Evolutionary conservation across 176 grass and related monocot species (phyloP).

Genomic region (Dendrocalamus sinicus): DNA sequence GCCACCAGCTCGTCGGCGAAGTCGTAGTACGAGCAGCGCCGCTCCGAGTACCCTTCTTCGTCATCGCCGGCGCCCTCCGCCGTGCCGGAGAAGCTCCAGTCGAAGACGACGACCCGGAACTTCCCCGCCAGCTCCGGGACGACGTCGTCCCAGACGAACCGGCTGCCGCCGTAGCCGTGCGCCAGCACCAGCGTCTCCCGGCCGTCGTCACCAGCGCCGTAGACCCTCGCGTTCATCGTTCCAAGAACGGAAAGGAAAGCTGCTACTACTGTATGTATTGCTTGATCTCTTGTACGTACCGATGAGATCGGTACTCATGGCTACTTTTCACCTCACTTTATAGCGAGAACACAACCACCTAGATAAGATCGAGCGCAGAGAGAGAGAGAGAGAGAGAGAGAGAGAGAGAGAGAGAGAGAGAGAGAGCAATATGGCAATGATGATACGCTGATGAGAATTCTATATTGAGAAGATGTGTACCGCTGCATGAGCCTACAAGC

Average conservation of each 20-base stretch:
- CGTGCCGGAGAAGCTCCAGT: constrained; percentile 74
- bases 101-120: constrained; percentile 76
- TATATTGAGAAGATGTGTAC: constrained; percentile 28
- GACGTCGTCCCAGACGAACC: constrained; percentile 69
- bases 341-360: background rate
- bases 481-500: constrained; percentile 48
- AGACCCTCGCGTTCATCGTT: constrained; percentile 51
- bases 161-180: constrained; percentile 76
- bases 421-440: background rate
- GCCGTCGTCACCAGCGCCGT: constrained; percentile 23
- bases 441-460: background rate
- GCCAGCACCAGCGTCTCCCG: constrained; percentile 66
- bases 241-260: background rate
- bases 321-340: constrained; percentile 35
- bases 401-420: constrained; percentile 5
- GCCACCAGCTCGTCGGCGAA: constrained; percentile 60
- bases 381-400: background rate
- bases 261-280: background rate
- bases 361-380: constrained; percentile 42
- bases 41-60: background rate
- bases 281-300: background rate
- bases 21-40: constrained; percentile 51
- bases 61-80: background rate
- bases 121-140: constrained; percentile 50
- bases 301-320: background rate